phyloP scores from a whole-genome alignment of 345 rosid genomes.

The Syzygium jambos region DNA sequence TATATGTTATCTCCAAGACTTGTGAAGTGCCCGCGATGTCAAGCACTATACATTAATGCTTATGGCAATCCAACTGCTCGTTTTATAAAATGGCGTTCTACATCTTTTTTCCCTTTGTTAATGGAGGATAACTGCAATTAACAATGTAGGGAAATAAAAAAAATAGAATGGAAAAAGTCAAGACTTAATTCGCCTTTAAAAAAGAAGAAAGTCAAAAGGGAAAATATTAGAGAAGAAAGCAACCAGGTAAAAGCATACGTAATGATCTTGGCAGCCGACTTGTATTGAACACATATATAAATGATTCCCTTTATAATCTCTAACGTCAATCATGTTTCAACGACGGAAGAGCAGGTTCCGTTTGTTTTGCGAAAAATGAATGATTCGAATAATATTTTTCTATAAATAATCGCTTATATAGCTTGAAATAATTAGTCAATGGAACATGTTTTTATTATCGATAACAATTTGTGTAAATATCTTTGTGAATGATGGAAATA shows the following conservation, averaged over 20 bases:
- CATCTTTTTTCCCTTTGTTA: neutral
- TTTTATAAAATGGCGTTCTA: neutral
- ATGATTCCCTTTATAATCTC: neutral
- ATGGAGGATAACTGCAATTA: neutral
- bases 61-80: neutral
- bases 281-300: neutral
- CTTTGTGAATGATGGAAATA: too few relatives aligned
- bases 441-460: too few relatives aligned
- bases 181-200: neutral
- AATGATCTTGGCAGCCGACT: slow-evolving; percentile 2
- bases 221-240: neutral
- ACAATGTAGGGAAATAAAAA: neutral
- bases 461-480: too few relatives aligned
- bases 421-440: too few relatives aligned
- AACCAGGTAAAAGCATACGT: neutral
- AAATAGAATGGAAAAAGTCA: neutral
- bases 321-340: neutral
- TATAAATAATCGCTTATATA: too few relatives aligned
- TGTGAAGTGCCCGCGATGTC: neutral
- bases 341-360: neutral
- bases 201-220: neutral
- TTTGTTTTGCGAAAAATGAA: too few relatives aligned
- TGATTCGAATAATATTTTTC: too few relatives aligned
- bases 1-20: neutral
- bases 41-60: neutral